Percentiles rank a stretch among this genome's conserved stretches.
Conservation (phyloP, 371 early-diverging fungal genomes). For the Haplosporangium sp. region DNA sequence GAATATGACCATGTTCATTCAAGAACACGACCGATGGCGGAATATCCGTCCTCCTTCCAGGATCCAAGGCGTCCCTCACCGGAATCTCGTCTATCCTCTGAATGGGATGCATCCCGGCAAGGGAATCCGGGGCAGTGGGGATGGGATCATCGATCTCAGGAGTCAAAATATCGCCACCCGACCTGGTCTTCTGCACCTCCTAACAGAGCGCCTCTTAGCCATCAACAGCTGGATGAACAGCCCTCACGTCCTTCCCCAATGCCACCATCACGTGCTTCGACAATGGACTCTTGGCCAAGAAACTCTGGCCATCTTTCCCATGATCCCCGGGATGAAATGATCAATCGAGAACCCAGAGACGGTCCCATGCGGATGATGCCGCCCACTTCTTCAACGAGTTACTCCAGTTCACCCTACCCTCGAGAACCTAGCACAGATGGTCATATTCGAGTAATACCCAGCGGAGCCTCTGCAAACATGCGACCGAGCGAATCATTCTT, state of each 20-base stretch:
- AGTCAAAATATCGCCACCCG: constrained; percentile 26
- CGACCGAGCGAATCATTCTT: constrained; percentile 16
- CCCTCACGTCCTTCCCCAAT: constrained; percentile 9
- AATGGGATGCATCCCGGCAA: constrained; percentile 17
- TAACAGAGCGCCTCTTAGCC: constrained; percentile 2
- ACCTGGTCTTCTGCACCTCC: constrained; percentile 27
- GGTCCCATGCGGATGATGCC: constrained; percentile 13
- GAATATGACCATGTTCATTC: constrained; percentile 18
- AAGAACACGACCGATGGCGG: constrained; percentile 7
- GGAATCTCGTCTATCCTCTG: constrained; percentile 8
- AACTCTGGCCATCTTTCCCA: constrained; percentile 12
- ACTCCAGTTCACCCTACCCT: constrained; percentile 25
- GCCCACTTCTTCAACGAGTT: constrained; percentile 3
- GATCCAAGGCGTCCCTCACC: constrained; percentile 28
- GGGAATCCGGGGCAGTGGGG: constrained; percentile 18
- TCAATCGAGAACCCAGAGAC: constrained; percentile 12
- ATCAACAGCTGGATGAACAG: constrained; percentile 20
- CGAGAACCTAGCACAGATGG: constrained; percentile 8
- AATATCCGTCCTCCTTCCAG: constrained; percentile 21
- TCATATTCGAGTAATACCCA: constrained; percentile 14
- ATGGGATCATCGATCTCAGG: constrained; percentile 24
- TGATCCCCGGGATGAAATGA: constrained; percentile 11
- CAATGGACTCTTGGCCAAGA: constrained; percentile 30
- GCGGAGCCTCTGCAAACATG: background rate
- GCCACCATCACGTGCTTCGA: constrained; percentile 25